Evolutionary conservation across 345 rosid genomes (phyloP), one percentile per base, ranked within the genome.

Genomic region (Citrus medica): DNA sequence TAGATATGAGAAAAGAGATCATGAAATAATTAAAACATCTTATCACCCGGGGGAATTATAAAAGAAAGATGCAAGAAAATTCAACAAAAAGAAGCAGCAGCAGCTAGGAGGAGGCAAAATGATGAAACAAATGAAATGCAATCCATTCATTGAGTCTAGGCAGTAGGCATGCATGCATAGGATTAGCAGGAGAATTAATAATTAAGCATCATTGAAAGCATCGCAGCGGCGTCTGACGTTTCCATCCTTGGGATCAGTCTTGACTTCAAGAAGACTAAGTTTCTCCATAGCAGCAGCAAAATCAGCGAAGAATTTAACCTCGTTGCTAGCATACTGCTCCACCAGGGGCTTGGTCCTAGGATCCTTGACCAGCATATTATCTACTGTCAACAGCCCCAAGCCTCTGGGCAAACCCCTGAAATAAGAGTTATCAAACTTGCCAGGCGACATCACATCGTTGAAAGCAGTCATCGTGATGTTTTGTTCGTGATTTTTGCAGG

Each of bases 161-260:
- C 51, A 46, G 51, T 12, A 13, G 51, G 51, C 17, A 3, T 46
- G 17, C 51, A 46, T 46, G 51, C 51, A 46, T 46, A 46, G 17
- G 51, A 46, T 12, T 46, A 46, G 51, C 51, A 0, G 58, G 22
- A 53, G n/a, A 53, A 53, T 53, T 1, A 0, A 0, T 51, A 48
- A 6, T 4, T 60, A 51, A 16, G 30, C 51, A 17, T 21, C 25
- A 30, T 89, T 89, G 68, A 86, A 83, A 28, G 83, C 81, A 73
- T 90, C 91, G 59, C 92, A 90, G 68, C 84, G 81, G 60, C 83
- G 88, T 76, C 93, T 87, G 60, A 90, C 79, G 42, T 90, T 92
- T 68, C 93, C 93, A 12, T 74, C 74, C n/a, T 58, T 33, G 35
- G 42, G 46, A 16, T 81, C 89, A 0, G 79, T 82, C 79, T 90